Evolutionary conservation across 495 filamentous ascomycete species (phyloP).

Genomic region (Usnea hakonensis): DNA sequence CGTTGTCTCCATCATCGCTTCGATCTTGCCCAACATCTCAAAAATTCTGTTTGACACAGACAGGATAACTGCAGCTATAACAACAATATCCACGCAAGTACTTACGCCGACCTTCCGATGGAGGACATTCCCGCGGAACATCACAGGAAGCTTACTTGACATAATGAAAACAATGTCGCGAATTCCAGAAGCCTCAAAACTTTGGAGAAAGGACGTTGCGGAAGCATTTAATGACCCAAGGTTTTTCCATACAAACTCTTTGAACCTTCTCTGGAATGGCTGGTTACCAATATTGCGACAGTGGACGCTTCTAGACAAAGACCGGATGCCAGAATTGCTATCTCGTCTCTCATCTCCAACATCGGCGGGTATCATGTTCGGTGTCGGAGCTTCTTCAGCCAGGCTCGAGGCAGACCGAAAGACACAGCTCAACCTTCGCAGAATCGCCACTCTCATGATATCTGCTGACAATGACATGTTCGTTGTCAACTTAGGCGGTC

Average conservation of each 20-base stretch:
- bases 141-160: slow-evolving; percentile 60
- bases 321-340: slow-evolving; percentile 74
- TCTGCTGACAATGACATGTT: slow-evolving; percentile 70
- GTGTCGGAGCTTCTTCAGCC: slow-evolving; percentile 91
- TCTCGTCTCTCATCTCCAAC: slow-evolving; percentile 73
- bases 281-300: slow-evolving; percentile 82
- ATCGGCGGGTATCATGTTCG: slow-evolving; percentile 96
- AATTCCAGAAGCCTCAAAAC: slow-evolving; percentile 70
- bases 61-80: slow-evolving; percentile 66
- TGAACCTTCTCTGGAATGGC: slow-evolving; percentile 55
- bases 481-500: slow-evolving; percentile 58
- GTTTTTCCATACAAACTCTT: slow-evolving; percentile 62
- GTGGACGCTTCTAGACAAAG: slow-evolving; percentile 78
- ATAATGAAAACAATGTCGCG: slow-evolving; percentile 71
- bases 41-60: slow-evolving; percentile 81
- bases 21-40: slow-evolving; percentile 73
- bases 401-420: slow-evolving; percentile 88
- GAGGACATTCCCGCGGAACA: slow-evolving; percentile 80
- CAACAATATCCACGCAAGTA: slow-evolving; percentile 72
- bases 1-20: slow-evolving; percentile 69
- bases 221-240: slow-evolving; percentile 87
- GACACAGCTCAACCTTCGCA: slow-evolving; percentile 81
- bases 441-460: slow-evolving; percentile 69
- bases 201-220: slow-evolving; percentile 85
- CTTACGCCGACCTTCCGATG: slow-evolving; percentile 77